Conservation (phyloP, 306 rosid species). For the Casuarina equisetifolia region DNA sequence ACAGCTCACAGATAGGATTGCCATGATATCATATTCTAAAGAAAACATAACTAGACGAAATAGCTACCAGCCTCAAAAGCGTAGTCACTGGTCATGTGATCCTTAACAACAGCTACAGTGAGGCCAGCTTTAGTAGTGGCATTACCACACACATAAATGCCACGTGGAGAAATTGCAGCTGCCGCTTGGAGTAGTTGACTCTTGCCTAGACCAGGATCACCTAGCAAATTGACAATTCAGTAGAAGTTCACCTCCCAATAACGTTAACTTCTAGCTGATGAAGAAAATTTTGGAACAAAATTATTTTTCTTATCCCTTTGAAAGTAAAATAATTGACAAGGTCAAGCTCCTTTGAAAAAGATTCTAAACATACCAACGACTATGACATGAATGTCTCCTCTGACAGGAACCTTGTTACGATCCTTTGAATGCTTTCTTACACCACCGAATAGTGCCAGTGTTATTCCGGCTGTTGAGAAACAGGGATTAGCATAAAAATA, state of each 20-base stretch:
- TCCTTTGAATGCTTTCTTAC: slow-evolving; percentile 82
- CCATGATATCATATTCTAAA: slow-evolving; percentile 18
- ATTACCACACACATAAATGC: slow-evolving; percentile 95
- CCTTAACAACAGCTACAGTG: slow-evolving; percentile 93
- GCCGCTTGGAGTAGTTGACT: slow-evolving; percentile 96
- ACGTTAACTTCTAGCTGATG: slow-evolving; percentile 9
- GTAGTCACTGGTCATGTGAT: slow-evolving; percentile 82
- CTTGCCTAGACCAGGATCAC: slow-evolving; percentile 97
- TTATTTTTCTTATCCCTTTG: slow-evolving; percentile 13
- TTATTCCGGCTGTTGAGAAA: slow-evolving; percentile 75
- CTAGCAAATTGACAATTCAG: slow-evolving; percentile 43
- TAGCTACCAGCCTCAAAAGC: slow-evolving; percentile 88
- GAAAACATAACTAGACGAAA: slow-evolving; percentile 20
- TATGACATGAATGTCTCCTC: slow-evolving; percentile 94
- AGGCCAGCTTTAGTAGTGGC: slow-evolving; percentile 93
- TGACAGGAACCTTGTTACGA: slow-evolving; percentile 92
- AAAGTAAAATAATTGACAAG: slow-evolving; percentile 14
- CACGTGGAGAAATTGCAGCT: slow-evolving; percentile 85
- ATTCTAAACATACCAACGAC: slow-evolving; percentile 71
- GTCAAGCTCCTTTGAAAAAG: slow-evolving; percentile 29
- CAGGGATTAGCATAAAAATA: slow-evolving; percentile 26
- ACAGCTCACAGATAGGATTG: slow-evolving; percentile 13
- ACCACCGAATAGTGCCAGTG: slow-evolving; percentile 84
- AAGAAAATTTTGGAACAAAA: slow-evolving; percentile 19
- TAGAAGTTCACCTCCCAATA: slow-evolving; percentile 17